These are phyloP conservation scores for Tylopilus rubrobrunneus DNA, from an alignment of 768 basidiomycete species.

Conservation along the genomic window DNA sequence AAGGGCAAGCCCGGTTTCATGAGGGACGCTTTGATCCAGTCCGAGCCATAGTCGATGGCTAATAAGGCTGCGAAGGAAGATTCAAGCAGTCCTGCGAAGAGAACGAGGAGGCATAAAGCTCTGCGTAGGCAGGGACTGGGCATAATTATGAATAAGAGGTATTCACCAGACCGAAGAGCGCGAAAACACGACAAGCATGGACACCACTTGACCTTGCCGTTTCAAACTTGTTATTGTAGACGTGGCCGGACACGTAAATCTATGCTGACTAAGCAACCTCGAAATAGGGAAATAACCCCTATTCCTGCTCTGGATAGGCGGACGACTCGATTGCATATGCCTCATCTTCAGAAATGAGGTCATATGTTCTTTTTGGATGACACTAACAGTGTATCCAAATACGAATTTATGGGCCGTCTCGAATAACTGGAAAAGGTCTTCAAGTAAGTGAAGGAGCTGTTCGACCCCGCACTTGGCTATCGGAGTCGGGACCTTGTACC, in stretches of 20 bases:
- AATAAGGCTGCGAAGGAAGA: constrained; percentile 71
- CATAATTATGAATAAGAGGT: constrained; percentile 17
- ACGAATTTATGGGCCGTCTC: too few species aligned
- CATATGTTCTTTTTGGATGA: too few species aligned
- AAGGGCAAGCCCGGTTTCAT: constrained; percentile 94
- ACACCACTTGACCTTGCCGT: not conserved
- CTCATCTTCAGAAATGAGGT: too few species aligned
- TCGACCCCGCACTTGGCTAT: too few species aligned
- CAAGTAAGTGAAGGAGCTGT: too few species aligned
- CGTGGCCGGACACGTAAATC: constrained; percentile 24
- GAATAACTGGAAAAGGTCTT: too few species aligned
- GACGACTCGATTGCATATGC: too few species aligned
- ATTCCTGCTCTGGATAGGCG: too few species aligned
- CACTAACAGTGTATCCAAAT: too few species aligned
- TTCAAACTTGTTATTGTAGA: not conserved
- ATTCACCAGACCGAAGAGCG: constrained; percentile 13
- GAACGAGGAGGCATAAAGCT: constrained; percentile 21
- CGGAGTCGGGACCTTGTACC: too few species aligned
- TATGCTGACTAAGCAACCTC: constrained; percentile 13
- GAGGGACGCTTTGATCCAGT: constrained; percentile 95
- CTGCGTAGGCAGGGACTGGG: constrained; percentile 23
- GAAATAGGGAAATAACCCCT: not conserved
- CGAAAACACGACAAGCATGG: constrained; percentile 13
- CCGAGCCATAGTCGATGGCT: constrained; percentile 97
- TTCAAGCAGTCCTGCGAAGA: constrained; percentile 23